A percentile compares a stretch with the other conserved stretches of the same genome.
phyloP scores from a whole-genome alignment of 768 basidiomycete genomes.

The Mrakia frigida region DNA sequence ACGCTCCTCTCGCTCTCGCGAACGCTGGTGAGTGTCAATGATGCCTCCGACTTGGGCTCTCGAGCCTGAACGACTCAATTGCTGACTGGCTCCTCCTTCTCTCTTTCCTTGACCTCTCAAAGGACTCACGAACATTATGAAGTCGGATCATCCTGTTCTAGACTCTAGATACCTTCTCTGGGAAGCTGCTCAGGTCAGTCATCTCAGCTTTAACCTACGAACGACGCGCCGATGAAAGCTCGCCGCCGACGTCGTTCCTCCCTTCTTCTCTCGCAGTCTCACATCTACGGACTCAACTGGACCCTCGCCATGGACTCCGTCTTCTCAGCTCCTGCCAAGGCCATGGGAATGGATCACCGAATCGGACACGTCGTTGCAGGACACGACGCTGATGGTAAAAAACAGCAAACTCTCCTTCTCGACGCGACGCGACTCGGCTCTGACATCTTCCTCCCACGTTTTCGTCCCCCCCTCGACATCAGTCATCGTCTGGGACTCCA shows the following conservation, averaged over 20 bases:
- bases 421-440: slow-evolving; percentile 50
- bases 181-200: slow-evolving; percentile 70
- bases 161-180: slow-evolving; percentile 52
- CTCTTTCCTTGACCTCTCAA: no score
- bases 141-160: slow-evolving; percentile 49
- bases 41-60: slow-evolving; percentile 38
- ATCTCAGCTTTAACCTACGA: slow-evolving; percentile 60
- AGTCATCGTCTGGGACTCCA: slow-evolving; percentile 44
- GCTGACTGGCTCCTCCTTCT: slow-evolving; percentile 61
- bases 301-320: slow-evolving; percentile 47
- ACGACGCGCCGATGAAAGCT: slow-evolving; percentile 50
- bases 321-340: slow-evolving; percentile 69
- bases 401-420: slow-evolving; percentile 48
- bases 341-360: slow-evolving; percentile 71
- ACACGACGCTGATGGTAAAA: slow-evolving; percentile 68
- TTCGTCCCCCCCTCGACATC: background rate
- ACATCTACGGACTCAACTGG: slow-evolving; percentile 17
- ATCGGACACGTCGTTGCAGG: slow-evolving; percentile 66
- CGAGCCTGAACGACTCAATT: no score
- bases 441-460: slow-evolving; percentile 54
- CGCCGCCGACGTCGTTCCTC: slow-evolving; percentile 69
- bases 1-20: slow-evolving; percentile 67
- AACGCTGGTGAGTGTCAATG: slow-evolving; percentile 51
- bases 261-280: slow-evolving; percentile 56
- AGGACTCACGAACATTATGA: slow-evolving; percentile 62